Base-by-base conservation (phyloP, 768 basidiomycete genomes). In the Trichaptum fuscoviolaceum region DNA sequence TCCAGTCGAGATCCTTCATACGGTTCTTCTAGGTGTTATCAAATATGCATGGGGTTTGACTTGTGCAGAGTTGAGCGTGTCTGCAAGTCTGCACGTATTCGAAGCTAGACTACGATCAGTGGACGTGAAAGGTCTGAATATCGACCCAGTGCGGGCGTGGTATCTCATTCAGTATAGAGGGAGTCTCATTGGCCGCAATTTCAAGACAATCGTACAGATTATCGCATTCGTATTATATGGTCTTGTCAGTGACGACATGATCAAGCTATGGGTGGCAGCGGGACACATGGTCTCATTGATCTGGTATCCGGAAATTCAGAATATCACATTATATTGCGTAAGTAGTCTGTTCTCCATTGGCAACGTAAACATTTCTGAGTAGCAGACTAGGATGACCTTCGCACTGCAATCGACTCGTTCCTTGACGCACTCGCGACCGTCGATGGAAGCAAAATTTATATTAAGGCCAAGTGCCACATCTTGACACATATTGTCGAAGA, bases 1-100 rank as follows among this genome's bases (percentile, higher is more conserved):
- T 0, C 73, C 81, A 1, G 72, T 81, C 8, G 81, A 84, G 71
- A 71, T 83, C 7, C 76, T 84, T 0, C 82, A 84, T 66, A 81
- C 80, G 0, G 73, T 80, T 34, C 72, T 83, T 0, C 75, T 83
- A 18, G 82, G 82, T 0, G 65, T 79, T 34, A 73, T 77, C 30
- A 83, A 83, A 67, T 83, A 83, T 70, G 35, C 75, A 0, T 84
- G 81, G 82, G 42, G 42, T 2, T 15, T 52, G 42, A 52, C 42
- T 20, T 52, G 42, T 20, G 20, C 42, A 15, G 42, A 52, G 42
- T 52, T 52, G 42, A 52, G 15, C 42, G 12, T 20, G 20, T 6
- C 12, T 20, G 42, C 6, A 12, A 3, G 15, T 3, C 3, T 52
- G 42, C 57, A 65, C 15, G 26, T 68, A 7, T 64, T 72, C 23